A percentile compares a stretch with the other conserved stretches of the same genome.
phyloP scores from a whole-genome alignment of 192 early-diverging fungal species.

The Linnemannia elongata region DNA sequence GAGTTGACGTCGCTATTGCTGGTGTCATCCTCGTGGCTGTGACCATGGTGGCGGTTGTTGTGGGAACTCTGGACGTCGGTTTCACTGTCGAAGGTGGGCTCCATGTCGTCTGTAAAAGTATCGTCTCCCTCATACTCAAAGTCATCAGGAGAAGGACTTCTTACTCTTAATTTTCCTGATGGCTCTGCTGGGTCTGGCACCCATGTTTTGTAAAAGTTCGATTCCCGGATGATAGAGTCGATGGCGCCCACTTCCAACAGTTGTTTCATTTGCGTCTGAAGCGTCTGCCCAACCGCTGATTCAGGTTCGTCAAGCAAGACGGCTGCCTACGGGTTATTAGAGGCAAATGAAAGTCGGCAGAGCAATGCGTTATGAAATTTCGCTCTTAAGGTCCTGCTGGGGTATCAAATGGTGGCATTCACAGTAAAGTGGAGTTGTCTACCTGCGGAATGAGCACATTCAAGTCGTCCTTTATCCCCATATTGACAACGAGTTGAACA shows the following conservation, averaged over 20 bases:
- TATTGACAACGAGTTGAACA: not conserved
- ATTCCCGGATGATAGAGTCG: not conserved
- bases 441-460: not conserved
- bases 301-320: not conserved
- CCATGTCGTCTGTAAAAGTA: not conserved
- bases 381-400: not conserved
- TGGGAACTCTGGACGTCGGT: not conserved
- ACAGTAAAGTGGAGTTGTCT: not conserved
- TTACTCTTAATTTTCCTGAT: not conserved
- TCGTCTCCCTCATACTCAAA: not conserved
- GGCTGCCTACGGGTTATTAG: not conserved
- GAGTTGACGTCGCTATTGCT: not conserved
- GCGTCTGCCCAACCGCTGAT: not conserved
- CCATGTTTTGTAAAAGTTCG: not conserved
- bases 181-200: not conserved
- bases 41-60: not conserved
- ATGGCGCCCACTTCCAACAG: not conserved
- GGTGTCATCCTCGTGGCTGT: not conserved
- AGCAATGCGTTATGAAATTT: not conserved
- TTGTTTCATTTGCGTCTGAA: not conserved
- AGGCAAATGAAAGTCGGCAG: not conserved
- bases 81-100: not conserved
- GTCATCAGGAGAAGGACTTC: not conserved
- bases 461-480: not conserved
- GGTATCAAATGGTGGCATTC: not conserved